Evolutionary conservation across 495 filamentous ascomycete genomes (phyloP).

Genomic region (Neurospora discreta): DNA sequence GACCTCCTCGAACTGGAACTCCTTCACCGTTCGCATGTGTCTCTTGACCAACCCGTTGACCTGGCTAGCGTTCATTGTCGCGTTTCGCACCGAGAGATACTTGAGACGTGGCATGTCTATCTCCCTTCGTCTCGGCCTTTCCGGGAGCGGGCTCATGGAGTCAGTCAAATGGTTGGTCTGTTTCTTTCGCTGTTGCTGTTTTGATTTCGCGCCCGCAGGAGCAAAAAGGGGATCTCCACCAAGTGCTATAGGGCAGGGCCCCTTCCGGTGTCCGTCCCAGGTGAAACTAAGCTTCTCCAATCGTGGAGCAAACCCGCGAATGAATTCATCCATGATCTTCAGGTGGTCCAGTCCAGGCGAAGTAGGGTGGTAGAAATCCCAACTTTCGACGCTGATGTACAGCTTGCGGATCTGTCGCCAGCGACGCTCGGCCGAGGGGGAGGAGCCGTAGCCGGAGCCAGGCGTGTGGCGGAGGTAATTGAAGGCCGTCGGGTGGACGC

Average conservation of each 20-base stretch:
- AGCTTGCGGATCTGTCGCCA: slow-evolving; percentile 67
- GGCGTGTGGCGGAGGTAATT: slow-evolving; percentile 56
- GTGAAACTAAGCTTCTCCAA: slow-evolving; percentile 56
- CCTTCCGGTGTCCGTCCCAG: slow-evolving; percentile 53
- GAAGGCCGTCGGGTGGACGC: slow-evolving; percentile 57
- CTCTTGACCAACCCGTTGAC: slow-evolving; percentile 47
- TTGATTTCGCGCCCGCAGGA: slow-evolving; percentile 22
- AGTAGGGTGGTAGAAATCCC: slow-evolving; percentile 40
- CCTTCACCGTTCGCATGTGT: slow-evolving; percentile 51
- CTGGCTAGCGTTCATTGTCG: slow-evolving; percentile 53
- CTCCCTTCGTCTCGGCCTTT: slow-evolving; percentile 32
- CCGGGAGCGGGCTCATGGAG: slow-evolving; percentile 38
- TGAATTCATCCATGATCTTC: slow-evolving; percentile 63
- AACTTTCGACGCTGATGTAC: slow-evolving; percentile 53
- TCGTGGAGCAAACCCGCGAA: slow-evolving; percentile 48
- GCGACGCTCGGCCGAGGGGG: slow-evolving; percentile 47
- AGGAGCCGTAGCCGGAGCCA: slow-evolving; percentile 46
- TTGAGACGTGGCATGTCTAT: slow-evolving; percentile 48
- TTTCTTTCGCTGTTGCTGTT: slow-evolving; percentile 29
- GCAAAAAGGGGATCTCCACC: slow-evolving; percentile 49
- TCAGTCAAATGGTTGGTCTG: slow-evolving; percentile 43
- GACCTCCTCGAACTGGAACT: slow-evolving; percentile 64
- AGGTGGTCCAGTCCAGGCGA: slow-evolving; percentile 54
- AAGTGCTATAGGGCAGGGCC: slow-evolving; percentile 55
- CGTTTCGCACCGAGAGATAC: slow-evolving; percentile 55